Evolutionary conservation across 129 eudicot genomes (phyloP), one percentile per base, ranked within the genome.

Genomic region (Logfia minima): DNA sequence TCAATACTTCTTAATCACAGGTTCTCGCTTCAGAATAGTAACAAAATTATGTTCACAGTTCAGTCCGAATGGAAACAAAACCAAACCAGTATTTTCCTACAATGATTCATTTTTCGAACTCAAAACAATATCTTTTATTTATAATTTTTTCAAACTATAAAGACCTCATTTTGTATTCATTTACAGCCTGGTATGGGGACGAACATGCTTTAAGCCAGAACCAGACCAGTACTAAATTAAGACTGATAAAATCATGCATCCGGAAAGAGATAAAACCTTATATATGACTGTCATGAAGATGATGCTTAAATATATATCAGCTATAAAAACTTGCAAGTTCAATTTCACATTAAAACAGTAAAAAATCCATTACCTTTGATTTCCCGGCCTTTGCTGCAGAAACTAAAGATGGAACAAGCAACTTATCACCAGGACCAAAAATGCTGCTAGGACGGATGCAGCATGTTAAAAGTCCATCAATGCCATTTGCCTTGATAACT

Each of bases 351-450:
- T 29, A 22, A 66, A 28, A 45, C 39, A 23, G 28, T 75, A 32
- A 69, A 58, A 78, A 60, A 22, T 19, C 35, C 32, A 21, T 74
- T 80, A 90, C 98, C 98, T 93, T 90, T 3, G 92, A 85, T 53
- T 90, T 93, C 72, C 98, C 98, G 19, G 97, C 96, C 86, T 96
- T 89, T 72, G 98, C 98, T 76, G 98, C 98, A 75, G 83, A 68
- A 75, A 90, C 93, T 72, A 93, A 80, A 37, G 97, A 90, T 43
- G 98, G 98, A 84, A 93, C 97, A 60, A 93, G 88, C 85, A 93
- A 82, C 84, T 84, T 90, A 86, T 93, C 98, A 86, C 98, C 97
- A 77, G 98, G 98, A 59, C 98, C 97, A 83, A 93, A 93, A 78
- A 93, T 88, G 73, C 97, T 86, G 83, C 98, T 91, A 68, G 98